Percentiles rank a stretch among this genome's conserved stretches.
These are phyloP conservation scores for Syzygium jambos DNA, from an alignment of 345 rosid species.

Conservation along the genomic window DNA sequence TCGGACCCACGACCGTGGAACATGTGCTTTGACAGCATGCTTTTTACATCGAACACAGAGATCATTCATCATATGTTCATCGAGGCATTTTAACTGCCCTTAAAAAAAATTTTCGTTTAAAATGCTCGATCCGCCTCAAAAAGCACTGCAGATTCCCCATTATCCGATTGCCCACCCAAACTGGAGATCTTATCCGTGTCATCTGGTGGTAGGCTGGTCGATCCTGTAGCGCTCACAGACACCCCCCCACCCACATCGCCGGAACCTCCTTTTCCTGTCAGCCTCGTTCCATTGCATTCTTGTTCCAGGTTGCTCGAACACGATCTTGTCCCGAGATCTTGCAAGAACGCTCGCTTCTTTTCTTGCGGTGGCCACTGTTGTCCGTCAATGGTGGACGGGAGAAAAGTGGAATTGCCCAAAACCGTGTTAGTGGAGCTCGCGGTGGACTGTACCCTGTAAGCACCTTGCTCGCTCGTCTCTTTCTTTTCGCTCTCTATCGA, in stretches of 20 bases:
- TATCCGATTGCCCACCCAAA: neutral
- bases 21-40: neutral
- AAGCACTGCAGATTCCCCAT: neutral
- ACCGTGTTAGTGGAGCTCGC: constrained; percentile 8
- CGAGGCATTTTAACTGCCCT: neutral
- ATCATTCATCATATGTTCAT: neutral
- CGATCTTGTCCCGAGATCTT: no score
- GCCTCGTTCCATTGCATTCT: constrained; percentile 9
- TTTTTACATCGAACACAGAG: neutral
- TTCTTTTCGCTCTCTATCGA: neutral
- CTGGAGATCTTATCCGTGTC: constrained; percentile 8
- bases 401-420: constrained; percentile 29
- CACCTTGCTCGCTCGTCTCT: neutral
- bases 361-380: constrained; percentile 23
- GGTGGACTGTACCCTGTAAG: neutral
- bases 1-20: neutral
- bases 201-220: neutral
- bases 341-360: neutral
- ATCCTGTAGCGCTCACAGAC: neutral
- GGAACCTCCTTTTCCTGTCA: neutral
- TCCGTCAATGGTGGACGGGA: neutral
- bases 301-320: no score
- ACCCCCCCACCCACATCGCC: neutral
- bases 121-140: neutral
- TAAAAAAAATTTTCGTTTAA: neutral